Evolutionary conservation across 371 early-diverging fungal species (phyloP), one percentile per base, ranked within the genome.

Genomic region (Actinomortierella wolfii): DNA sequence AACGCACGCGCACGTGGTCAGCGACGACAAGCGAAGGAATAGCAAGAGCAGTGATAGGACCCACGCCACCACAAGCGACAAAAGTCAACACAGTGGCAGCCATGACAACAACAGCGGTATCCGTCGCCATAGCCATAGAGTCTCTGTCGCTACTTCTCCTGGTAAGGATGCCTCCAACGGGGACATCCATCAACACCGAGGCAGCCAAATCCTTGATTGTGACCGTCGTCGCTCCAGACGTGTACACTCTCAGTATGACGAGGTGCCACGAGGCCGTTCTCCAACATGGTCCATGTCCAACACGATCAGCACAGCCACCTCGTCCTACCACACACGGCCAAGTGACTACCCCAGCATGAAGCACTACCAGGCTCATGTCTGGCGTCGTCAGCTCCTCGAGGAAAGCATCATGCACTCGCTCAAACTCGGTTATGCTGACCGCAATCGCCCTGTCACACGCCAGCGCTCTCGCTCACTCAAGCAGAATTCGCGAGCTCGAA

Each of bases 331-430:
- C 17, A 44, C 59, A n/a, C 52, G 56, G 8, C 66, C 64, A 11
- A 59, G 34, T 42, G 63, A 66, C 50, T 59, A 62, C 41, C 39
- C 67, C 43, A 61, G 23, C 26, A 56, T 58, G 3, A 34, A 34
- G 14, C 73, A 73, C 13, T 59, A 65, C 49, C 66, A 73, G 44
- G 49, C 62, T 2, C 73, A 73, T 43, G 67, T 73, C 40, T 66
- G 73, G 73, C 44, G 73, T 17, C 56, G 73, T 15, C 66, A 61
- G 23, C 41, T 73, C n/a, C 42, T 73, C 47, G 73, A 73, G 25
- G 67, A 73, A 29, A 73, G 73, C 28, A 73, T 73, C 57, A 73
- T 73, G 73, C 59, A 66, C 44, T 73, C 73, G 2, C 62, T 73
- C 40, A 34, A 52, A 41, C 63, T 73, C 9, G 73, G 73, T 17